A percentile compares a stretch with the other conserved stretches of the same genome.
phyloP scores from a whole-genome alignment of 2,329 filamentous ascomycete species.

The Pleurostoma richardsiae region DNA sequence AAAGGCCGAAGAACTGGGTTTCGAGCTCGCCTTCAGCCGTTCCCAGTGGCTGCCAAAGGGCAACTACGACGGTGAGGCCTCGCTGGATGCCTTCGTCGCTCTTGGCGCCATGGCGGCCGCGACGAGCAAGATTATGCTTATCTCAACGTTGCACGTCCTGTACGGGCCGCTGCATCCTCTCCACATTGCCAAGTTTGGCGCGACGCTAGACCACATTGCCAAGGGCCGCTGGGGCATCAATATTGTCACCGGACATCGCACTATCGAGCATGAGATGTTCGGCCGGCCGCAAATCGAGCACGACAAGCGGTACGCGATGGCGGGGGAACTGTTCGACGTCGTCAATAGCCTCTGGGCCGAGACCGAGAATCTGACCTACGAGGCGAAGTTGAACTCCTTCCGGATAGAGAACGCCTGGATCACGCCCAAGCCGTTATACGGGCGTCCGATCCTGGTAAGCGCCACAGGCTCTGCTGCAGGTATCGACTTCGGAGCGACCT shows the following conservation, averaged over 20 bases:
- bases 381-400: slow-evolving; percentile 12
- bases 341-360: slow-evolving; percentile 16
- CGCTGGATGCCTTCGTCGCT: slow-evolving; percentile 15
- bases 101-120: slow-evolving; percentile 17
- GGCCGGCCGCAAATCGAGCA: slow-evolving; percentile 17
- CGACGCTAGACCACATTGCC: slow-evolving; percentile 16
- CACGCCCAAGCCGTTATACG: slow-evolving; percentile 14
- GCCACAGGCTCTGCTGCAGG: slow-evolving; percentile 14
- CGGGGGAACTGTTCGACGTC: slow-evolving; percentile 14
- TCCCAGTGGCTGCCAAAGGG: slow-evolving; percentile 13
- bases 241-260: slow-evolving; percentile 16
- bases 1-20: slow-evolving; percentile 13
- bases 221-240: slow-evolving; percentile 18
- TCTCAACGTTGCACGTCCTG: slow-evolving; percentile 16
- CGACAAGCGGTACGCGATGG: slow-evolving; percentile 16
- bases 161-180: slow-evolving; percentile 16
- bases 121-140: slow-evolving; percentile 17
- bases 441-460: slow-evolving; percentile 14
- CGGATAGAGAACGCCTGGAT: slow-evolving; percentile 15
- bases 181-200: slow-evolving; percentile 16
- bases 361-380: slow-evolving; percentile 14
- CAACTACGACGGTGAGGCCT: slow-evolving; percentile 13
- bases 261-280: slow-evolving; percentile 17
- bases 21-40: slow-evolving; percentile 16
- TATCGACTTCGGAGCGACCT: slow-evolving; percentile 13